Evolutionary conservation across 352 stramenopile genomes (phyloP).

Genomic region (Globisporangium cederbergense): DNA sequence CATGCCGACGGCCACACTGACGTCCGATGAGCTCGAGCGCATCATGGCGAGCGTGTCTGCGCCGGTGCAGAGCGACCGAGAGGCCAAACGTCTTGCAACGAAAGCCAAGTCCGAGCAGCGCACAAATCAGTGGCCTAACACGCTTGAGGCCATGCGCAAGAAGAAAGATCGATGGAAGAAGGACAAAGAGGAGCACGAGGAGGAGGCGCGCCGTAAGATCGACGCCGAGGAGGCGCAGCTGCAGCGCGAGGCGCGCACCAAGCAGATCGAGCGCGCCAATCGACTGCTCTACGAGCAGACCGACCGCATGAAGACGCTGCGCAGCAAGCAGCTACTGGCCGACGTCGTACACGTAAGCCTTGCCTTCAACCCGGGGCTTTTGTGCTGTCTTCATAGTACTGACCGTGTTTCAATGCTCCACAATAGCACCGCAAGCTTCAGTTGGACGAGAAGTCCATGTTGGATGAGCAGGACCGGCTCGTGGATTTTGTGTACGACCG

Average conservation of each 20-base stretch:
- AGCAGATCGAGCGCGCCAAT: slow-evolving; percentile 87
- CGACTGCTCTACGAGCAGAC: slow-evolving; percentile 88
- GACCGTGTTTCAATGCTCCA: not conserved
- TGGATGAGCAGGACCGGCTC: slow-evolving; percentile 48
- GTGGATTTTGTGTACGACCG: slow-evolving; percentile 42
- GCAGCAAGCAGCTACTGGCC: slow-evolving; percentile 77
- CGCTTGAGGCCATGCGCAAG: slow-evolving; percentile 83
- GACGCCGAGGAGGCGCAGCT: slow-evolving; percentile 77
- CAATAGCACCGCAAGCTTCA: slow-evolving; percentile 78
- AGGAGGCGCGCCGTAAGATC: slow-evolving; percentile 67
- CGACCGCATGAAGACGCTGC: slow-evolving; percentile 90
- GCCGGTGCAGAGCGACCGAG: slow-evolving; percentile 59
- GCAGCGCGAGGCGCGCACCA: slow-evolving; percentile 61
- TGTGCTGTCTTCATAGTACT: not conserved
- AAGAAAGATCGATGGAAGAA: slow-evolving; percentile 92
- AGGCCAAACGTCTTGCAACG: slow-evolving; percentile 52
- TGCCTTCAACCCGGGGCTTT: too few species aligned
- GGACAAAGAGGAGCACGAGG: slow-evolving; percentile 83
- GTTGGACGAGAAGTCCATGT: slow-evolving; percentile 64
- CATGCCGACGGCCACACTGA: slow-evolving; percentile 49
- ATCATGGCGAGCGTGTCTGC: slow-evolving; percentile 72
- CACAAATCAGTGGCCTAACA: slow-evolving; percentile 90
- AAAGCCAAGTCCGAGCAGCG: slow-evolving; percentile 81
- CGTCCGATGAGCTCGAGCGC: slow-evolving; percentile 58
- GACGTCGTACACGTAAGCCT: slow-evolving; percentile 77